These are phyloP conservation scores for Metschnikowia koreensis DNA, from an alignment of 805 yeast genomes.

Conservation along the genomic window DNA sequence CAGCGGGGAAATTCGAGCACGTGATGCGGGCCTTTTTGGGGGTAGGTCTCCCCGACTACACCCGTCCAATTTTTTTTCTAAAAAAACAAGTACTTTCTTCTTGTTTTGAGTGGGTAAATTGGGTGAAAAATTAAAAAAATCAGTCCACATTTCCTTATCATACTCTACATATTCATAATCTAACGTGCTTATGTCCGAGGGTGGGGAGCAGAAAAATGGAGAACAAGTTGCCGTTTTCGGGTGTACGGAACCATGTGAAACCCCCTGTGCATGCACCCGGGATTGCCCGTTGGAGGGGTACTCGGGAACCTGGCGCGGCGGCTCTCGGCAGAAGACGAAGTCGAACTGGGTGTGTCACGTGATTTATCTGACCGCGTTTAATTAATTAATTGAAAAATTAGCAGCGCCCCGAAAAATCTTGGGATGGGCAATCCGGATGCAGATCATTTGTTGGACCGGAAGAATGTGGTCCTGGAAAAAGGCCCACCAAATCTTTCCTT, in stretches of 20 bases:
- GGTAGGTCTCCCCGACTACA: neutral
- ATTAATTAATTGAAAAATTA: no score
- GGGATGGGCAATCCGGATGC: neutral
- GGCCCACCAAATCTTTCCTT: neutral
- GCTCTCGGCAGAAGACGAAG: neutral
- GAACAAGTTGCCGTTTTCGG: neutral
- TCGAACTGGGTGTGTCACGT: neutral
- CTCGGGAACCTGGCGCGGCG: slow-evolving; percentile 1
- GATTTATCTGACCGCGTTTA: neutral
- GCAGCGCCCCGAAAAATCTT: neutral
- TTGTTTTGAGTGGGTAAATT: no score
- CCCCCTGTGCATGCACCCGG: slow-evolving; percentile 6
- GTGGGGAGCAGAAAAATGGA: neutral
- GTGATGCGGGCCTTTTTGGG: neutral
- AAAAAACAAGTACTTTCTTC: neutral
- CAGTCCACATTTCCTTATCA: no score
- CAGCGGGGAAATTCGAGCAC: slow-evolving; percentile 10
- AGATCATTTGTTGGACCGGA: neutral
- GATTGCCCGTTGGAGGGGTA: slow-evolving; percentile 7
- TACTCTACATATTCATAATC: no score
- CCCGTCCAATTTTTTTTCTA: neutral
- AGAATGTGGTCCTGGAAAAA: neutral
- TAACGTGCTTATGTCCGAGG: neutral
- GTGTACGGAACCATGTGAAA: slow-evolving; percentile 4
- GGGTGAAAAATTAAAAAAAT: no score